Conservation (phyloP, 345 rosid species). For the Sapria himalayana region DNA sequence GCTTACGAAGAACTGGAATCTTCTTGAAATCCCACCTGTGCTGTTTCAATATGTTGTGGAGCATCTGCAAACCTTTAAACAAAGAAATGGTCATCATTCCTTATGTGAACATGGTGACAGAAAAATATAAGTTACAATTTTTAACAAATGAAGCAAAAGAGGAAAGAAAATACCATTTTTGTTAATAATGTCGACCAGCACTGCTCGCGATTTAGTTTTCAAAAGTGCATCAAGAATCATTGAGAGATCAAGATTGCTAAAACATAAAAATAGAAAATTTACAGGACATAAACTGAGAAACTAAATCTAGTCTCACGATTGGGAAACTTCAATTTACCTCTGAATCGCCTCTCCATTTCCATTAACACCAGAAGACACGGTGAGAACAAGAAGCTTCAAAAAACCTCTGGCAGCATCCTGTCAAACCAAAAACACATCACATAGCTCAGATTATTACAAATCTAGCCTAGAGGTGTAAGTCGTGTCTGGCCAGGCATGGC, state of each 20-base stretch:
- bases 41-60: constrained; percentile 90
- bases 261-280: constrained; percentile 9
- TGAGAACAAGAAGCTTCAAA: constrained; percentile 85
- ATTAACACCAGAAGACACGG: constrained; percentile 84
- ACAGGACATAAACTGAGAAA: neutral
- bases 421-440: too few species aligned
- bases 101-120: constrained; percentile 6
- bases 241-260: constrained; percentile 95
- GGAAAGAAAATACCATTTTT: constrained; percentile 50
- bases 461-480: too few species aligned
- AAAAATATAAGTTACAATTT: neutral
- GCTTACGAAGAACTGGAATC: constrained; percentile 92
- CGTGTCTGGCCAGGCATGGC: too few species aligned
- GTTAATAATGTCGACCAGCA: constrained; percentile 57
- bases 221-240: constrained; percentile 98
- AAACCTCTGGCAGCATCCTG: constrained; percentile 90
- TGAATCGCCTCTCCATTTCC: constrained; percentile 77
- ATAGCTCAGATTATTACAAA: too few species aligned
- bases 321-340: constrained; percentile 28
- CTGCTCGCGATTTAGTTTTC: constrained; percentile 76
- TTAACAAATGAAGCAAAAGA: constrained; percentile 6
- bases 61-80: constrained; percentile 73
- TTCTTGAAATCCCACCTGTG: constrained; percentile 73
- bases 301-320: neutral
- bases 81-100: constrained; percentile 8